These are phyloP conservation scores for Quercus bicolor DNA, from an alignment of 306 rosid genomes.

Conservation along the genomic window DNA sequence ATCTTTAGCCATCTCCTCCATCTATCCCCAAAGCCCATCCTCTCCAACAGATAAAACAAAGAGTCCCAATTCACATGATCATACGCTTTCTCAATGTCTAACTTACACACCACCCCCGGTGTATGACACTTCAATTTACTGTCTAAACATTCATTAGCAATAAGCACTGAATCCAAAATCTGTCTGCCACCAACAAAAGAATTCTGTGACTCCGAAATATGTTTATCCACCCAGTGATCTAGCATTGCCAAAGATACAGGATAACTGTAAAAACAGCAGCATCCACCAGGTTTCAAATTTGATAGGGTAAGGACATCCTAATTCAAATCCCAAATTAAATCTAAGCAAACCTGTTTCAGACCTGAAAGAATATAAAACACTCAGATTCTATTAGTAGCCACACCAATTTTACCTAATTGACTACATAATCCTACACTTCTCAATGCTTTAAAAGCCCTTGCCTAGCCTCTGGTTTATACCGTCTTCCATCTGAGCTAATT, in stretches of 20 bases:
- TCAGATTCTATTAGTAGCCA: background rate
- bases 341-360: background rate
- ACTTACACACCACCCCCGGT: too few relatives aligned
- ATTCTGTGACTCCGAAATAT: too few relatives aligned
- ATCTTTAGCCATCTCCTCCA: too few relatives aligned
- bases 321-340: background rate
- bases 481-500: background rate
- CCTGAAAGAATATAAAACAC: background rate
- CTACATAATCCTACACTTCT: background rate
- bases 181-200: too few relatives aligned
- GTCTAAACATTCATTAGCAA: too few relatives aligned
- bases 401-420: background rate
- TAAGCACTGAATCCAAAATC: too few relatives aligned
- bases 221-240: background rate
- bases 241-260: background rate
- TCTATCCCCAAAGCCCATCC: too few relatives aligned
- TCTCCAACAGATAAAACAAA: too few relatives aligned
- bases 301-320: background rate
- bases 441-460: background rate
- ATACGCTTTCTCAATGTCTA: too few relatives aligned
- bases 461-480: background rate
- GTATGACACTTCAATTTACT: too few relatives aligned
- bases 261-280: background rate
- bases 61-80: too few relatives aligned
- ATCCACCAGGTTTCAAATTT: background rate